Evolutionary conservation across 345 rosid genomes (phyloP).

Genomic region (Boechera stricta): DNA sequence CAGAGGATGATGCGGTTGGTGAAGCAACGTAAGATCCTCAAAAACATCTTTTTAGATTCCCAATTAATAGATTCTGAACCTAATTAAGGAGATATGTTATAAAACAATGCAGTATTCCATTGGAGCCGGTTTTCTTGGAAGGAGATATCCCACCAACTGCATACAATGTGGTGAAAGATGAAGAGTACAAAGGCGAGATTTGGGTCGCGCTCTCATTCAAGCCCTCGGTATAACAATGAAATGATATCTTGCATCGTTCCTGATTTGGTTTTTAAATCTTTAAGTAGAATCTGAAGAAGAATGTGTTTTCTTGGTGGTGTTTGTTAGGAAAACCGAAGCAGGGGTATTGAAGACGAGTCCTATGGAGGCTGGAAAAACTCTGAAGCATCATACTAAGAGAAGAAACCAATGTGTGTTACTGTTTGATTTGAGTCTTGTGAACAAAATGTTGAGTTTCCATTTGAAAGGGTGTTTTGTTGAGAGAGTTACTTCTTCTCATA

Average conservation of each 20-base stretch:
- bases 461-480: not conserved
- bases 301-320: not conserved
- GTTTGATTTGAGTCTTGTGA: constrained; percentile 19
- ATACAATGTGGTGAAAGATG: constrained; percentile 77
- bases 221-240: constrained; percentile 55
- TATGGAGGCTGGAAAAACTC: constrained; percentile 78
- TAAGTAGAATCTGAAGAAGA: not conserved
- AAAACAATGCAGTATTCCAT: constrained; percentile 56
- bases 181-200: constrained; percentile 69
- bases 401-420: constrained; percentile 1
- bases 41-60: not conserved
- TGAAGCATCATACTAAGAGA: constrained; percentile 42
- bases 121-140: constrained; percentile 64
- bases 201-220: constrained; percentile 68
- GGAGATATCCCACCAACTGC: constrained; percentile 62
- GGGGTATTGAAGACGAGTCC: constrained; percentile 51
- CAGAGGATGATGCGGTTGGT: constrained; percentile 70
- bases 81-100: constrained; percentile 4
- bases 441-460: not conserved
- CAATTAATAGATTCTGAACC: not conserved
- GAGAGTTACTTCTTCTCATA: constrained; percentile 7
- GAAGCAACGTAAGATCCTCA: constrained; percentile 65
- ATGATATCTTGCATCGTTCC: not conserved
- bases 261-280: constrained; percentile 7
- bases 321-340: constrained; percentile 45